Conservation (phyloP, 495 filamentous ascomycete genomes). For the Aspergillus bridgeri region DNA sequence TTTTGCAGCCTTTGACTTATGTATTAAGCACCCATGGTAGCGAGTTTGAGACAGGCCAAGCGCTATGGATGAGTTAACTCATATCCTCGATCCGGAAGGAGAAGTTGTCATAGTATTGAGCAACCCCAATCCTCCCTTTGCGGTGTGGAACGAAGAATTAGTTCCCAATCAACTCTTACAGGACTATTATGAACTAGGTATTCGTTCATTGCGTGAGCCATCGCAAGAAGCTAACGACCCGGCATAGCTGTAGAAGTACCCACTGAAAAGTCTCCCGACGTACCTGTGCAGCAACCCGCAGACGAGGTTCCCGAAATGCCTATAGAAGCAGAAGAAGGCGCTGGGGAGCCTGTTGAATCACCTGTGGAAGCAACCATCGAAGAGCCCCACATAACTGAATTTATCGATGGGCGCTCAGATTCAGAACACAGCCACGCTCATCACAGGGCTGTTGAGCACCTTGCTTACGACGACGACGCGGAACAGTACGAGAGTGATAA, state of each 20-base stretch:
- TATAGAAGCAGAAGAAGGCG: no score
- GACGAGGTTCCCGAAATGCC: no score
- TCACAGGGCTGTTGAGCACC: background rate
- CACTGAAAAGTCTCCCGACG: background rate
- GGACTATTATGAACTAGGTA: background rate
- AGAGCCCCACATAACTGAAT: no score
- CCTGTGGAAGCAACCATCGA: no score
- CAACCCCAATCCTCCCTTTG: slow-evolving; percentile 16
- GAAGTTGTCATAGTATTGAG: slow-evolving; percentile 16
- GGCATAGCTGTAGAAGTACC: background rate
- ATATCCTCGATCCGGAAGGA: slow-evolving; percentile 19
- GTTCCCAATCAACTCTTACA: background rate
- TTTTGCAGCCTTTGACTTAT: no score
- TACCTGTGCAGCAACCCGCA: no score
- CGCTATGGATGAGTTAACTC: slow-evolving; percentile 9
- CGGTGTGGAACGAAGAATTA: slow-evolving; percentile 5
- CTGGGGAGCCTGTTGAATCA: no score
- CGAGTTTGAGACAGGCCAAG: background rate
- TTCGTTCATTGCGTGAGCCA: background rate
- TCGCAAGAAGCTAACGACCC: background rate
- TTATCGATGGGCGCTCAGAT: no score
- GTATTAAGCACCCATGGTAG: no score
- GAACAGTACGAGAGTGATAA: background rate
- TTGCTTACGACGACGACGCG: background rate
- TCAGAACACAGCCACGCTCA: no score